Base-by-base conservation (phyloP, 2,329 filamentous ascomycete species). In the Daldinia eschscholtzii region DNA sequence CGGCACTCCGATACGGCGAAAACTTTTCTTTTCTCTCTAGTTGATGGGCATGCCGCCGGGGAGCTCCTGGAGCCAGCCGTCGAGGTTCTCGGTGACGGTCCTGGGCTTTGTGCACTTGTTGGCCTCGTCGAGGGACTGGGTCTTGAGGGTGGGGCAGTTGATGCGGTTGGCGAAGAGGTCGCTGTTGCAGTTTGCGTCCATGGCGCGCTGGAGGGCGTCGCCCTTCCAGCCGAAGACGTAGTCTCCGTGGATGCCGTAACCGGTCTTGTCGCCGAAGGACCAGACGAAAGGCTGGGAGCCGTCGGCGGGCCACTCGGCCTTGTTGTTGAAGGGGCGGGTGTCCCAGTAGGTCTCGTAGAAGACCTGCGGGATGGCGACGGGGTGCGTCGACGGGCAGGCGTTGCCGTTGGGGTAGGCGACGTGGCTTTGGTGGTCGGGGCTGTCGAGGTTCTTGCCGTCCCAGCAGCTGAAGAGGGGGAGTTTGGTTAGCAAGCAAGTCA, bases 281-380 rank as follows among this genome's bases (percentile, higher is more conserved):
- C 76, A 78, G 26, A 79, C 75, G 68, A 79, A 77, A 1, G 77
- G 76, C 70, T 78, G 75, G 4, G 73, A 75, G 18, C 77, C 78
- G 72, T 80, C 77, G 26, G 77, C 76, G 12, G 75, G 75, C 80
- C 80, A 76, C 66, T 73, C 76, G 33, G 72, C 71, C 74, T 75
- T 39, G 72, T 79, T 74, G 72, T 79, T 80, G 70, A 80, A 80
- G 6, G 73, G 72, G 2, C 76, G 75, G 2, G 78, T 82, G 63
- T 83, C 80, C 74, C 80, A 82, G 72, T 79, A 79, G 2, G 81
- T 79, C 72, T 83, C 81, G 70, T 81, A 81, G 75, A 82, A 81
- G 2, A 81, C 68, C 59, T 82, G 80, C 1, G 80, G 80, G 28
- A 81, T 67, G 6, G 33, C n/a, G 7, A 57, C 57, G 1, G 77